Evolutionary conservation across 192 early-diverging fungal genomes (phyloP), one percentile per base, ranked within the genome.

Genomic region (Backusella tuberculispora): DNA sequence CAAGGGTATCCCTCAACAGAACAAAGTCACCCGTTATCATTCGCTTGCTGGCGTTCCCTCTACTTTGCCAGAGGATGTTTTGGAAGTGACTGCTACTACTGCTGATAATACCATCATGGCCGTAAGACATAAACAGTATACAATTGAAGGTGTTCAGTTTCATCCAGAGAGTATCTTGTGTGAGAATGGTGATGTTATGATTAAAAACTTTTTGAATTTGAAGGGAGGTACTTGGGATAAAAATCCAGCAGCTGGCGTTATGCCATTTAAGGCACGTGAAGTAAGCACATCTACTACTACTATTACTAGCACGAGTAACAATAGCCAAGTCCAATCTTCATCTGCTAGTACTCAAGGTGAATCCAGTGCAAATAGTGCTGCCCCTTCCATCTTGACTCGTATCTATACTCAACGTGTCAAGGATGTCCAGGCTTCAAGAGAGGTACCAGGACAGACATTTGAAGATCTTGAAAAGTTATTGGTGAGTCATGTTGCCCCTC

Each of bases 161-260:
- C 98, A 99, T 78, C 98, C 98, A 0, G 98, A 99, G 85, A 94
- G 93, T 83, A 96, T 99, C 67, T 88, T 98, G 21, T 95, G 93
- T 76, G 95, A 99, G 78, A 86, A 95, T 72, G 98, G 98, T 24
- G 85, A 91, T 70, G 82, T 79, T 17, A 91, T 99, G 85, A 88
- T 99, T 81, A 84, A 82, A 64, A 98, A 98, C 85, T 99, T 99
- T 81, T 82, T 99, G 76, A 72, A 74, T 44, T 93, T 98, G 77
- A 80, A 87, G 37, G 95, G 95, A 38, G 98, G 97, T 68, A 88
- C 74, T n/a, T 99, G 98, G 98, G 86, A 85, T 5, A 86, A 88
- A 29, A 92, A 92, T 81, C 84, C 86, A 6, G 79, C 81, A 37
- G 80, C 78, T 69, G 74, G 78, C 46, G 74, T 85, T 37, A 63